A percentile compares a stretch with the other conserved stretches of the same genome.
phyloP scores from a whole-genome alignment of 441 rosid genomes.

The Corymbia citriodora region DNA sequence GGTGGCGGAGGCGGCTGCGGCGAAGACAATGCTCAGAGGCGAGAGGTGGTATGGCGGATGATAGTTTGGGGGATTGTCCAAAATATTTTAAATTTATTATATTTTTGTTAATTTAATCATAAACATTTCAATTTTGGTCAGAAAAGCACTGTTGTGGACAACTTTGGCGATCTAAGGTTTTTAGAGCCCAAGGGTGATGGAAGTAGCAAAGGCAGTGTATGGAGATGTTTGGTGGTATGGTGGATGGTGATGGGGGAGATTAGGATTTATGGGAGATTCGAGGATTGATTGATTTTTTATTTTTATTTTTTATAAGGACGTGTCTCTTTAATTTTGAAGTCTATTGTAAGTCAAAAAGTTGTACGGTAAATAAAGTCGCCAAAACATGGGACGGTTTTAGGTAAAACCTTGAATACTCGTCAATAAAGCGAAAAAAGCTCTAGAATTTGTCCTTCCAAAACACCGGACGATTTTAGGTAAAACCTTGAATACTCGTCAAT shows the following conservation, averaged over 20 bases:
- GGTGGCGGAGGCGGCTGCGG: not conserved
- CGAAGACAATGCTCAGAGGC: not conserved
- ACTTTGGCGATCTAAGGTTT: too few relatives aligned
- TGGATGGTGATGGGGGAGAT: not conserved
- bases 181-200: too few relatives aligned
- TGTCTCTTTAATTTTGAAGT: not conserved
- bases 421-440: not conserved
- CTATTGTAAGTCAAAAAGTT: too few relatives aligned
- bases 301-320: too few relatives aligned
- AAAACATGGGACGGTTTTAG: not conserved
- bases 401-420: not conserved
- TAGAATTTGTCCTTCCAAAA: not conserved
- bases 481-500: not conserved
- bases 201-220: too few relatives aligned
- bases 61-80: too few relatives aligned
- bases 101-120: too few relatives aligned
- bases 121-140: too few relatives aligned
- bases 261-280: not conserved
- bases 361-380: too few relatives aligned
- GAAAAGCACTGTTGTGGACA: too few relatives aligned
- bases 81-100: too few relatives aligned
- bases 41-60: not conserved
- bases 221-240: too few relatives aligned
- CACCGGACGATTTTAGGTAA: not conserved
- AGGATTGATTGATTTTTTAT: not conserved